Conservation (phyloP, 306 rosid genomes). For the Carpinus fangiana region DNA sequence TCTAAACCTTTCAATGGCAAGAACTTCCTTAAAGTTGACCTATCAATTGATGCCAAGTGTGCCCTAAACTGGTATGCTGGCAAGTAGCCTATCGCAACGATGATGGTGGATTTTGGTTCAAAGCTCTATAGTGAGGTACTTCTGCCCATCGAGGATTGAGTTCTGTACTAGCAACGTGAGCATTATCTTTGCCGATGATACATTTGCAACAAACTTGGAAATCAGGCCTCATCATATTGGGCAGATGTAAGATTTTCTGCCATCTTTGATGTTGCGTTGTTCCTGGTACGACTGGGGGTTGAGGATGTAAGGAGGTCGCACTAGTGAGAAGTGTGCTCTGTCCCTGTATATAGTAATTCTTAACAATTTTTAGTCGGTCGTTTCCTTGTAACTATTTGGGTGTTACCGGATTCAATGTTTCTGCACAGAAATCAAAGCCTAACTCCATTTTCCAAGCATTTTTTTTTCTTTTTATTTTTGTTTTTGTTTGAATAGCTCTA, state of each 20-base stretch:
- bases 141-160: background rate
- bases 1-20: constrained; percentile 73
- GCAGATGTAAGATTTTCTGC: constrained; percentile 35
- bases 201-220: background rate
- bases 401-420: background rate
- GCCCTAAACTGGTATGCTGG: constrained; percentile 87
- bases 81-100: constrained; percentile 42
- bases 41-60: constrained; percentile 84
- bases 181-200: background rate
- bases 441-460: background rate
- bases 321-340: background rate
- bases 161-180: background rate
- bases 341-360: background rate
- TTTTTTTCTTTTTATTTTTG: background rate
- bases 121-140: background rate
- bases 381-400: background rate
- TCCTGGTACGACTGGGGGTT: constrained; percentile 5
- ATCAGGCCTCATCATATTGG: background rate
- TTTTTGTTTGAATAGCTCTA: background rate
- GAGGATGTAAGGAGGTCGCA: background rate
- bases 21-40: constrained; percentile 76
- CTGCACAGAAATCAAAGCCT: background rate
- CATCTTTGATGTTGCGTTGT: constrained; percentile 26
- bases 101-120: background rate
- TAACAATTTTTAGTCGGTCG: background rate